A percentile compares a stretch with the other conserved stretches of the same genome.
These are phyloP conservation scores for Fusarium azukiicola DNA, from an alignment of 2,329 filamentous ascomycete species.

Conservation along the genomic window DNA sequence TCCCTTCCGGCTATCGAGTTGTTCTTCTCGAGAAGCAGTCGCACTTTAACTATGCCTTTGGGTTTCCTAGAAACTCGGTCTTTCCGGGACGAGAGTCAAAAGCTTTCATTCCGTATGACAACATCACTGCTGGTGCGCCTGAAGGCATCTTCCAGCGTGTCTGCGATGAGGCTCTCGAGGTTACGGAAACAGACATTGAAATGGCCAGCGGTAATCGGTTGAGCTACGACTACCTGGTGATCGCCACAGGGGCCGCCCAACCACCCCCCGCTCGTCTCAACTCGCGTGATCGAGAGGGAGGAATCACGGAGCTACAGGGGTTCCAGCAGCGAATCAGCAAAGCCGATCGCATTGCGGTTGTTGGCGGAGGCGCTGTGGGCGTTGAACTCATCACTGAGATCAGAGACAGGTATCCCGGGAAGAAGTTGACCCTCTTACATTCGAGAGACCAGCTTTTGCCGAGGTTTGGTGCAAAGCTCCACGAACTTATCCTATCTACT, in stretches of 20 bases:
- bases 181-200: not conserved
- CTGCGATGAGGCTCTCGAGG: slow-evolving; percentile 20
- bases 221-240: slow-evolving; percentile 29
- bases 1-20: slow-evolving; percentile 39
- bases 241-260: slow-evolving; percentile 44
- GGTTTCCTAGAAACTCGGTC: slow-evolving; percentile 39
- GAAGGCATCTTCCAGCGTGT: slow-evolving; percentile 32
- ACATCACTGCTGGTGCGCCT: slow-evolving; percentile 15
- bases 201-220: not conserved
- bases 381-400: slow-evolving; percentile 40
- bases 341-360: slow-evolving; percentile 16
- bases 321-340: slow-evolving; percentile 24
- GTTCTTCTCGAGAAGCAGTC: slow-evolving; percentile 43
- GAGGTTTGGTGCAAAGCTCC: slow-evolving; percentile 33
- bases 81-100: slow-evolving; percentile 25
- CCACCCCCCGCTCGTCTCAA: slow-evolving; percentile 35
- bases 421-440: slow-evolving; percentile 34
- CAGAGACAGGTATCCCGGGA: slow-evolving; percentile 21
- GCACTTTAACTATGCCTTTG: slow-evolving; percentile 42
- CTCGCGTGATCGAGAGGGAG: not conserved
- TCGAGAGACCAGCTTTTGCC: slow-evolving; percentile 36
- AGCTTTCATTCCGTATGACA: slow-evolving; percentile 35
- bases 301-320: slow-evolving; percentile 22
- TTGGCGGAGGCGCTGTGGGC: slow-evolving; percentile 42
- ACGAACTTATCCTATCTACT: not conserved